Percentiles rank a stretch among this genome's conserved stretches.
Evolutionary conservation across 73 alveolate species (phyloP).

Genomic region (Paramecium pentaurelia): DNA sequence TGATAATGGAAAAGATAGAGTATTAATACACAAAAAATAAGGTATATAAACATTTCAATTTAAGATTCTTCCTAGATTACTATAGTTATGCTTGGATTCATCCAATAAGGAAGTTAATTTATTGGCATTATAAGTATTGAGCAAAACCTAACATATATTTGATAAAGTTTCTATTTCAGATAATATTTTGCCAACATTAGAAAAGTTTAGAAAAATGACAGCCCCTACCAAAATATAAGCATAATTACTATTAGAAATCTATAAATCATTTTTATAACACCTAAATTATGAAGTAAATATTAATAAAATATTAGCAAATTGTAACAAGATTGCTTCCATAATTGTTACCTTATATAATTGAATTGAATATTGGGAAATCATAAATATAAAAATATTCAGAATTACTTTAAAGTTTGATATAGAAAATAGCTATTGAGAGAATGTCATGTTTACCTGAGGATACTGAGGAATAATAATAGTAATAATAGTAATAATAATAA

Average conservation of each 20-base stretch:
- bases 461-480: background rate
- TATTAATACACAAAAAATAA: background rate
- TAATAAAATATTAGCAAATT: background rate
- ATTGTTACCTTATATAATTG: background rate
- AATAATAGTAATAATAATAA: background rate
- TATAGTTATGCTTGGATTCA: background rate
- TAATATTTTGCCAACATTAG: background rate
- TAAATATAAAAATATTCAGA: background rate
- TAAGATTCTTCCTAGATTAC: slow-evolving; percentile 26
- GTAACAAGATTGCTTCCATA: background rate
- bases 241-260: background rate
- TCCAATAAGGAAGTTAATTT: background rate
- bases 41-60: background rate
- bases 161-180: slow-evolving; percentile 11
- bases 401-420: background rate
- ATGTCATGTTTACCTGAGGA: slow-evolving; percentile 13
- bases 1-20: slow-evolving; percentile 8
- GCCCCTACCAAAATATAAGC: background rate
- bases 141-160: background rate
- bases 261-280: background rate
- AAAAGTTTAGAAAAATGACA: background rate
- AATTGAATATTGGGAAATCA: background rate
- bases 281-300: background rate
- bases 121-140: background rate
- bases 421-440: background rate